A percentile compares a stretch with the other conserved stretches of the same genome.
Conservation (phyloP, 129 eudicot genomes). For the Mikania micrantha region DNA sequence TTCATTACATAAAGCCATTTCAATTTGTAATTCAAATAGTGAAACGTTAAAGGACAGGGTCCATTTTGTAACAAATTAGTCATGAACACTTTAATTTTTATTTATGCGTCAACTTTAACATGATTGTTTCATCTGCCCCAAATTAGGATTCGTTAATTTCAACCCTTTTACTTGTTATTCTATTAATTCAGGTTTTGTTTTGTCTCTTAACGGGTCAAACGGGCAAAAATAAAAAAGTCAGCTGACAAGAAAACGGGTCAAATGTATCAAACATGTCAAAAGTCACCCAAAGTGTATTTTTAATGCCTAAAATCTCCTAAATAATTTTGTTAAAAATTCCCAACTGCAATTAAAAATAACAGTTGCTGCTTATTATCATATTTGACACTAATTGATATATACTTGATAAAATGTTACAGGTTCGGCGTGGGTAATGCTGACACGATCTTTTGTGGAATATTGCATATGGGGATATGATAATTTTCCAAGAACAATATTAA, state of each 20-base stretch:
- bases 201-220: not conserved
- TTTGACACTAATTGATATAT: not conserved
- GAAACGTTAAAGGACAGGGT: not conserved
- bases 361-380: not conserved
- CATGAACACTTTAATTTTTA: not conserved
- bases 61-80: not conserved
- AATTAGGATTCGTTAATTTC: not conserved
- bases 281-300: not conserved
- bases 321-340: not conserved
- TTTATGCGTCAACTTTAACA: not conserved
- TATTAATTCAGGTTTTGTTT: too few species aligned
- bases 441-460: constrained; percentile 83
- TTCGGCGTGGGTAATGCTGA: constrained; percentile 93
- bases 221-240: not conserved
- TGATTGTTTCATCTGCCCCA: not conserved
- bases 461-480: constrained; percentile 98
- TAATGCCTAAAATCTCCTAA: not conserved
- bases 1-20: not conserved
- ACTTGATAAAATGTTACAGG: constrained; percentile 34
- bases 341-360: not conserved
- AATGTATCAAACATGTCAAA: not conserved
- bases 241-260: not conserved
- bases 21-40: not conserved
- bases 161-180: not conserved
- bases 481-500: constrained; percentile 73